Percentiles rank a stretch among this genome's conserved stretches.
These are phyloP conservation scores for Roridomyces roridus DNA, from an alignment of 768 basidiomycete genomes.

Conservation along the genomic window DNA sequence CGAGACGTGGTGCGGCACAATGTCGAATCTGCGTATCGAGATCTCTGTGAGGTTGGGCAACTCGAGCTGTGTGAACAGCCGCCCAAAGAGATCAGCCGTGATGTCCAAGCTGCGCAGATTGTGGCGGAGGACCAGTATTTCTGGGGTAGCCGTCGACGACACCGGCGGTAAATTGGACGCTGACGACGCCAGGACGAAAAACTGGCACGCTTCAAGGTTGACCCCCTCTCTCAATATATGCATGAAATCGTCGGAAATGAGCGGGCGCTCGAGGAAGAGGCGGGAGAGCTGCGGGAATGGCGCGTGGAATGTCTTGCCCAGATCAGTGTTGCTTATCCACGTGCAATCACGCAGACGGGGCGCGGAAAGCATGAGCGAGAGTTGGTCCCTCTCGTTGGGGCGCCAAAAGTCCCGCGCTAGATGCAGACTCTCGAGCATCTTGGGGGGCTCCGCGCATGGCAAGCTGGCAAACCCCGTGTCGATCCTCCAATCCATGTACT, in stretches of 20 bases:
- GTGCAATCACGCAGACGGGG: conserved; percentile 31
- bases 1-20: conserved; percentile 17
- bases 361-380: conserved; percentile 31
- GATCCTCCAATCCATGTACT: conserved; percentile 29
- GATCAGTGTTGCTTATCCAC: conserved; percentile 28
- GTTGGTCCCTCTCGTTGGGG: conserved; percentile 11
- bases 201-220: conserved; percentile 16
- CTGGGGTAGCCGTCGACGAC: background rate
- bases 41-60: conserved; percentile 32
- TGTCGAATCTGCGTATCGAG: conserved; percentile 25
- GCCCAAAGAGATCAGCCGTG: conserved; percentile 27
- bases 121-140: conserved; percentile 18
- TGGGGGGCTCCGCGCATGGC: conserved; percentile 23
- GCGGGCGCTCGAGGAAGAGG: conserved; percentile 30
- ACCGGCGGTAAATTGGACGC: background rate
- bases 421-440: conserved; percentile 31
- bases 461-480: conserved; percentile 25
- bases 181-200: conserved; percentile 21
- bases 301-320: conserved; percentile 24
- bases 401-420: conserved; percentile 30
- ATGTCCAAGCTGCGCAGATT: conserved; percentile 29
- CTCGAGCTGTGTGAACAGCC: conserved; percentile 28
- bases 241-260: conserved; percentile 27
- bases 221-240: conserved; percentile 26
- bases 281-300: conserved; percentile 34